Percentiles rank a stretch among this genome's conserved stretches.
Evolutionary conservation across 1,284 basidiomycete species (phyloP).

Genomic region (Limonomyces culmigenus): DNA sequence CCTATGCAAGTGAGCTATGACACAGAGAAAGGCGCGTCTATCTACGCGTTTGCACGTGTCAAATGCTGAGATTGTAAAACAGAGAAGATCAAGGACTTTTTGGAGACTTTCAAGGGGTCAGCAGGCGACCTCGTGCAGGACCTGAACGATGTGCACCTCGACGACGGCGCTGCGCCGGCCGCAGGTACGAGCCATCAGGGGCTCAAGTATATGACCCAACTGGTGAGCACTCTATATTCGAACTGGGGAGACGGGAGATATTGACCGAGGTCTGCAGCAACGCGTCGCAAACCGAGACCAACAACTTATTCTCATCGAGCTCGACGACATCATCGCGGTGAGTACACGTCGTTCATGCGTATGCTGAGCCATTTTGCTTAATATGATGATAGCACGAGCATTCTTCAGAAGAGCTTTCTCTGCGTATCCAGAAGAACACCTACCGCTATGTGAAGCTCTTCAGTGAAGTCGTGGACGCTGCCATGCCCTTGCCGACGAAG

Average conservation of each 20-base stretch:
- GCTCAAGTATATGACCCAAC: slow-evolving; percentile 79
- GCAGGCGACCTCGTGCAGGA: slow-evolving; percentile 53
- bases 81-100: slow-evolving; percentile 57
- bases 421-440: slow-evolving; percentile 70
- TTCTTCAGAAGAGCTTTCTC: slow-evolving; percentile 47
- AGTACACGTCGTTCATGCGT: slow-evolving; percentile 9
- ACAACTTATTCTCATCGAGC: slow-evolving; percentile 65
- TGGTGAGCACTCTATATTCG: slow-evolving; percentile 35
- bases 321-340: slow-evolving; percentile 66
- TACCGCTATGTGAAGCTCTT: slow-evolving; percentile 87
- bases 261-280: slow-evolving; percentile 38
- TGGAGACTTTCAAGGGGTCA: slow-evolving; percentile 46
- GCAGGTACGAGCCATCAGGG: slow-evolving; percentile 21
- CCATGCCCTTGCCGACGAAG: slow-evolving; percentile 76
- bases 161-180: slow-evolving; percentile 23
- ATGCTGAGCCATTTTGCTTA: slow-evolving; percentile 1
- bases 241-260: slow-evolving; percentile 12
- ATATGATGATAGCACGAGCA: slow-evolving; percentile 38
- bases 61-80: slow-evolving; percentile 6
- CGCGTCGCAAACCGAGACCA: slow-evolving; percentile 86
- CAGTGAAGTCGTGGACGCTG: slow-evolving; percentile 77
- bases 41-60: not conserved
- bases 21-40: slow-evolving; percentile 20
- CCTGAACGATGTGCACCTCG: slow-evolving; percentile 56
- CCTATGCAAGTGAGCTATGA: slow-evolving; percentile 31